Evolutionary conservation across 805 yeast species (phyloP), one percentile per base, ranked within the genome.

Genomic region (Candida anglica): DNA sequence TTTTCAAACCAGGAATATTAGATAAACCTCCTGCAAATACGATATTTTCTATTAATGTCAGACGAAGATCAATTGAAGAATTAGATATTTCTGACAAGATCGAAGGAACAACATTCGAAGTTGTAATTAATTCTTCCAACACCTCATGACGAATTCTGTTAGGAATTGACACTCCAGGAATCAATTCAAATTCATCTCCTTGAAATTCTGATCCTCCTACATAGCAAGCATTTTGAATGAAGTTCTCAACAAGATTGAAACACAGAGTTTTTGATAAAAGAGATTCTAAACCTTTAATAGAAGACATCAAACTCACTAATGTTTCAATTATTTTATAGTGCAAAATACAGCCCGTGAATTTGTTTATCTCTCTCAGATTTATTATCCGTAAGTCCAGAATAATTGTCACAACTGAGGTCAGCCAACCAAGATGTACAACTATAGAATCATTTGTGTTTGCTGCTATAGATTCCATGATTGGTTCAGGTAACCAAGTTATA

Each of bases 381-480:
- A 54, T 20, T 4, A 43, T 38, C 28, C 63, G 39, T 21, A 60
- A 45, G 36, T 61, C 66, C 10, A 42, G 26, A 3, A 60, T 41
- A 10, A 48, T 33, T 10, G 34, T 31, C 6, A 60, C 37, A 3
- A 37, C 39, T 8, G 41, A 25, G 6, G 46, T 25, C 19, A 43
- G 43, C 66, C 66, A 61, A 6, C 53, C 53, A 19, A 58, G 33
- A 37, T 60, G 54, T 8, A 61, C 22, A 6, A 60, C 58, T 8
- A 61, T 30, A 1, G 62, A 64, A 26, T 51, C 33, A 13, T 38
- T n/a, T 8, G 34, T 20, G 32, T 47, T 48, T 8, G 50, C 37
- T 2, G 56, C 50, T 3, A 60, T 32, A 6, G 53, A 44, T 0
- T 49, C 20, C 28, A 57, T 29, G 2, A 50, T 34, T 2, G 55